Evolutionary conservation across 208 protist species (phyloP).

Genomic region (Borovskyia barvae): DNA sequence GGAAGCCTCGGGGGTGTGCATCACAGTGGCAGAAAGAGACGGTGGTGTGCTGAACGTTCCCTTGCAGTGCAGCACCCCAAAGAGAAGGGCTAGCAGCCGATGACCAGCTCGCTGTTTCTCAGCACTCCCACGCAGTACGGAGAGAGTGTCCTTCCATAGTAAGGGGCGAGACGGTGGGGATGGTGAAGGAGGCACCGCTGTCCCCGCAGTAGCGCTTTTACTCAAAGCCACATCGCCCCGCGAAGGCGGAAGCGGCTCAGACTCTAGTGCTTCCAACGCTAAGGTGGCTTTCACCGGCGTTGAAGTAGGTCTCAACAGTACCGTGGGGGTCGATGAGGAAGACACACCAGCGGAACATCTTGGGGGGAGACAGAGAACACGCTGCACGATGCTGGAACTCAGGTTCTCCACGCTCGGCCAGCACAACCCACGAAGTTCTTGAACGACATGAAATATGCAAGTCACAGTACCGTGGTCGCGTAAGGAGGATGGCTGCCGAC

Average conservation of each 20-base stretch:
- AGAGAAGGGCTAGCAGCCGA: slow-evolving; percentile 42
- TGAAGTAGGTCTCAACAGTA: no score
- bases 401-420: slow-evolving; percentile 43
- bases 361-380: slow-evolving; percentile 20
- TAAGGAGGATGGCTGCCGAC: no score
- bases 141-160: slow-evolving; percentile 26
- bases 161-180: not conserved
- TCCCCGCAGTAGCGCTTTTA: no score
- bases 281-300: no score
- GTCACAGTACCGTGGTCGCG: no score
- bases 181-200: not conserved
- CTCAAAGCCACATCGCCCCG: no score
- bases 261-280: no score
- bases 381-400: slow-evolving; percentile 32
- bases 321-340: no score
- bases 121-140: slow-evolving; percentile 33
- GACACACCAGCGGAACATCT: no score
- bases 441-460: no score
- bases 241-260: no score
- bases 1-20: no score
- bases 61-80: not conserved
- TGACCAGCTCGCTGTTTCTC: slow-evolving; percentile 44
- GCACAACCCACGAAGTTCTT: slow-evolving; percentile 47
- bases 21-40: not conserved
- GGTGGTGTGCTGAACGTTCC: slow-evolving; percentile 16